These are phyloP conservation scores for Dryas alaskensis DNA, from an alignment of 306 rosid species.

Conservation along the genomic window DNA sequence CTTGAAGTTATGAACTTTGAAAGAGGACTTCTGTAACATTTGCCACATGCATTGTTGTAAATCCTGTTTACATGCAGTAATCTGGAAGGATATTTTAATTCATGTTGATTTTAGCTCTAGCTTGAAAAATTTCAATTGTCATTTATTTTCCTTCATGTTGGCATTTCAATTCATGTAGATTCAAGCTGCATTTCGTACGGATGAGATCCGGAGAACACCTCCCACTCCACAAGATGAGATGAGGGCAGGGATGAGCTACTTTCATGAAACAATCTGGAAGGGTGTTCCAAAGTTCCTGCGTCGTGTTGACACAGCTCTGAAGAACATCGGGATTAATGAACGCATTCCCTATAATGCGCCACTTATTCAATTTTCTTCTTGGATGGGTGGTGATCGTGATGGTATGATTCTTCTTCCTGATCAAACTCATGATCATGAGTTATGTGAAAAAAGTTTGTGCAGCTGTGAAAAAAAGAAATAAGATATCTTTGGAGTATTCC, in stretches of 20 bases:
- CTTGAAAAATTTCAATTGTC: conserved; percentile 9
- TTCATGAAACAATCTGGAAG: conserved; percentile 95
- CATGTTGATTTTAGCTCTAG: neutral
- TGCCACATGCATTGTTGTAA: neutral
- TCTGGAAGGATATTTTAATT: neutral
- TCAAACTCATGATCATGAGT: neutral
- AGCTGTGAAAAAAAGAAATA: neutral
- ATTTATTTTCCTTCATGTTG: conserved; percentile 13
- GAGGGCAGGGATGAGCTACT: conserved; percentile 99
- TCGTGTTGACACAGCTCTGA: conserved; percentile 94
- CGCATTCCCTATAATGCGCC: conserved; percentile 97
- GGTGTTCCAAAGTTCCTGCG: conserved; percentile 95
- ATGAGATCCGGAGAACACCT: conserved; percentile 89
- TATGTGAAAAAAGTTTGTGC: neutral
- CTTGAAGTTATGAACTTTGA: neutral
- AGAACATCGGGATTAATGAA: conserved; percentile 81
- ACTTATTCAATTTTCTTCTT: conserved; percentile 92
- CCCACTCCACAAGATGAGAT: conserved; percentile 99
- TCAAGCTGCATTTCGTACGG: conserved; percentile 98
- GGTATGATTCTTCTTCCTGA: conserved; percentile 44
- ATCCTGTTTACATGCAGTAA: neutral
- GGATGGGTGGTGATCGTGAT: conserved; percentile 99
- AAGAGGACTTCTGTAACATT: neutral
- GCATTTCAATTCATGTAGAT: conserved; percentile 45
- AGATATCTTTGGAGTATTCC: neutral